Evolutionary conservation across 176 grass and related monocot species (phyloP).

Genomic region (Hyparrhenia diplandra): DNA sequence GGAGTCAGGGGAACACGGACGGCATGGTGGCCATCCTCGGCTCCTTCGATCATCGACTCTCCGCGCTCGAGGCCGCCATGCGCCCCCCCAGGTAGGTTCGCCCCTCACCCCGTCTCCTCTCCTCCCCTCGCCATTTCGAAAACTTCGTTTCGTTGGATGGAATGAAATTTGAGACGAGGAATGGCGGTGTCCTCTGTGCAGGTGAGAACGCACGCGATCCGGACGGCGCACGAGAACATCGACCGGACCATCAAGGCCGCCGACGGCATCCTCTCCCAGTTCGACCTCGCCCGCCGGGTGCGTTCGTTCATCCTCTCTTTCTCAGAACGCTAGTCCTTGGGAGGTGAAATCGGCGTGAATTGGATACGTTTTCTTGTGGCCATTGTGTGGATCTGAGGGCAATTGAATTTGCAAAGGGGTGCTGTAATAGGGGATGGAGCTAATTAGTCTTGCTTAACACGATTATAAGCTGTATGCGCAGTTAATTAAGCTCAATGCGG

Average conservation of each 20-base stretch:
- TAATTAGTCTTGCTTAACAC: background rate
- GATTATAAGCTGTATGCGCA: background rate
- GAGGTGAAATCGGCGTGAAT: background rate
- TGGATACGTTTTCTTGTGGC: background rate
- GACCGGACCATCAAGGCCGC: slow-evolving; percentile 71
- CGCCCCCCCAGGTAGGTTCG: slow-evolving; percentile 95
- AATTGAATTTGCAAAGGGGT: background rate
- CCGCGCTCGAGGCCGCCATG: slow-evolving; percentile 84
- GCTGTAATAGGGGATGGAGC: background rate
- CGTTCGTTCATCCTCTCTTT: background rate
- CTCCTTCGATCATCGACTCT: slow-evolving; percentile 94
- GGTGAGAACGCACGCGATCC: slow-evolving; percentile 80
- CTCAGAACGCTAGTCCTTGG: background rate
- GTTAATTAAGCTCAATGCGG: background rate
- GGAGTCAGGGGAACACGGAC: slow-evolving; percentile 76
- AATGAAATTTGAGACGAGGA: background rate
- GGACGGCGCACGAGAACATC: slow-evolving; percentile 86
- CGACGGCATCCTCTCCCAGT: slow-evolving; percentile 61
- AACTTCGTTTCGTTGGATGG: background rate
- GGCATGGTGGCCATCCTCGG: slow-evolving; percentile 87
- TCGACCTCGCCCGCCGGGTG: slow-evolving; percentile 72
- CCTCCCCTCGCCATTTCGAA: background rate
- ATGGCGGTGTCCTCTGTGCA: slow-evolving; percentile 5
- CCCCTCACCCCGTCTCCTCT: no score
- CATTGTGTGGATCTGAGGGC: slow-evolving; percentile 2